A percentile compares a stretch with the other conserved stretches of the same genome.
Evolutionary conservation across 306 rosid genomes (phyloP).

Genomic region (Dryas octopetala): DNA sequence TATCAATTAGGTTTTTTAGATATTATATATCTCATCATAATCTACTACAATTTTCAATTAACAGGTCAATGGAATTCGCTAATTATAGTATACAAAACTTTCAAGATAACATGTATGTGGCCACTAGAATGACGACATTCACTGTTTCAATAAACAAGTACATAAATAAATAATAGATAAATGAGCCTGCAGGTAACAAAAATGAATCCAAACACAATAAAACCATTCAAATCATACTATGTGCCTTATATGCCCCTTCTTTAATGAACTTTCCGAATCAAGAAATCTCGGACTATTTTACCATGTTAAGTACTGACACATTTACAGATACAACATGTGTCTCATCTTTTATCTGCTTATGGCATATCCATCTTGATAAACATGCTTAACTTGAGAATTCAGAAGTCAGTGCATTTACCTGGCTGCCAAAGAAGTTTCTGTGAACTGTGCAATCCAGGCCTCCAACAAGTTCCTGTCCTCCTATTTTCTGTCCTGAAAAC

Average conservation of each 20-base stretch:
- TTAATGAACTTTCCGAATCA: not conserved
- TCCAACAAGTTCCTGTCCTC: constrained; percentile 88
- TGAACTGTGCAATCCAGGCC: constrained; percentile 97
- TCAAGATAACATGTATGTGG: constrained; percentile 7
- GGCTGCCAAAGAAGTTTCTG: constrained; percentile 95
- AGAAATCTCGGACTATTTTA: not conserved
- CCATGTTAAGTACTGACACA: not conserved
- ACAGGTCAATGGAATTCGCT: not conserved
- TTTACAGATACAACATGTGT: not conserved
- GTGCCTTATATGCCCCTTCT: not conserved
- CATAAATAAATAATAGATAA: not conserved
- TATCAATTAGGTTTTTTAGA: not conserved
- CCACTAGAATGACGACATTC: not conserved
- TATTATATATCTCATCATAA: not conserved
- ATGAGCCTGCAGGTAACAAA: not conserved
- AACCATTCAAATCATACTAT: not conserved
- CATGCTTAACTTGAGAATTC: not conserved
- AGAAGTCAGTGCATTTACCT: constrained; percentile 48
- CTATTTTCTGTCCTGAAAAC: constrained; percentile 84
- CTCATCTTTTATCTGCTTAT: not conserved
- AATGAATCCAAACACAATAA: not conserved
- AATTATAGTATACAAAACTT: not conserved
- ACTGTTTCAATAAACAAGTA: not conserved
- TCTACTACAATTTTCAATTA: not conserved
- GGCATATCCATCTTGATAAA: not conserved